A percentile compares a stretch with the other conserved stretches of the same genome.
phyloP scores from a whole-genome alignment of 768 basidiomycete genomes.

The Xerocomellus chrysenteron region DNA sequence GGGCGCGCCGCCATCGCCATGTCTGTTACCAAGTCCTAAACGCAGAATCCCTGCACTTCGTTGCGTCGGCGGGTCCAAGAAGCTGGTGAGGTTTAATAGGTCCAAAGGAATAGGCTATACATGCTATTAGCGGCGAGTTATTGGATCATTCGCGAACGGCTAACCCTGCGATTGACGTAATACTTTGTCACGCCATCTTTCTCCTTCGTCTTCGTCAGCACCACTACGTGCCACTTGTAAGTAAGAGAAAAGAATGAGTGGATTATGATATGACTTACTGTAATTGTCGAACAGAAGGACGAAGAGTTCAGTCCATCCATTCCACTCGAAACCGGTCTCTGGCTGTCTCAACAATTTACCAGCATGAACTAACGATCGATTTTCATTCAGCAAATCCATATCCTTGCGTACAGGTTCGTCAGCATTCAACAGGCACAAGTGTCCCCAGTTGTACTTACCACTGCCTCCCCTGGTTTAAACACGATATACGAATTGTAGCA shows the following conservation, averaged over 20 bases:
- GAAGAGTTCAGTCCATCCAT: conserved; percentile 86
- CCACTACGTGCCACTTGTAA: conserved; percentile 51
- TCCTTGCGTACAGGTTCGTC: conserved; percentile 44
- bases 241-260: neutral
- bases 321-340: conserved; percentile 85
- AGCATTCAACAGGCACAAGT: neutral
- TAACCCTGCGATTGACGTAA: conserved; percentile 75
- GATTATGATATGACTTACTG: conserved; percentile 46
- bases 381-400: conserved; percentile 85
- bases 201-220: conserved; percentile 84
- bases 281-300: conserved; percentile 96
- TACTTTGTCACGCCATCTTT: conserved; percentile 75
- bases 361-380: conserved; percentile 79
- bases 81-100: conserved; percentile 80
- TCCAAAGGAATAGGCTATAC: conserved; percentile 89
- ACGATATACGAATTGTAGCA: conserved; percentile 75
- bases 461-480: conserved; percentile 75
- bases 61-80: conserved; percentile 76
- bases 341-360: conserved; percentile 85
- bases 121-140: neutral
- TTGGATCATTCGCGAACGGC: conserved; percentile 19
- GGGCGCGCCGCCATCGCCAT: conserved; percentile 28
- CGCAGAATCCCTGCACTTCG: conserved; percentile 72
- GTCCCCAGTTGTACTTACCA: conserved; percentile 39
- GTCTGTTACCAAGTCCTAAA: conserved; percentile 45